These are phyloP conservation scores for Spongispora temasekensis DNA, from an alignment of 1,284 basidiomycete species.

Conservation along the genomic window DNA sequence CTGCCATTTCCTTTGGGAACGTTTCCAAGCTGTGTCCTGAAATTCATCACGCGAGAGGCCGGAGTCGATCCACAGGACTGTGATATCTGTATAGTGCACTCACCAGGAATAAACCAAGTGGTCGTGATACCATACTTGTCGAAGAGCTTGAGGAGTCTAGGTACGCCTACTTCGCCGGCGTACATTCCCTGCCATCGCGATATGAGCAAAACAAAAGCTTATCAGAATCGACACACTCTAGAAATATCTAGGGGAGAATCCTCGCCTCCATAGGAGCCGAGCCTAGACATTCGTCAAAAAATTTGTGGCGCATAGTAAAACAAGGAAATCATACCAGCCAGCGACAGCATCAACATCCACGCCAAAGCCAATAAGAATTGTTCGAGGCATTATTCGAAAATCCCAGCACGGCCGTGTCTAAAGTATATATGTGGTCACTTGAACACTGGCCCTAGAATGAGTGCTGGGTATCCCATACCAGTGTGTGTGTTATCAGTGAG, in stretches of 20 bases:
- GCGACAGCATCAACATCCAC: constrained; percentile 68
- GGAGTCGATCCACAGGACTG: background rate
- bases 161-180: constrained; percentile 73
- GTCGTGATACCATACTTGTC: constrained; percentile 70
- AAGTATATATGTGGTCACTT: no score
- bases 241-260: constrained; percentile 68
- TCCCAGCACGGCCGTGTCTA: no score
- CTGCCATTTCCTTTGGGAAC: constrained; percentile 65
- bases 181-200: constrained; percentile 54
- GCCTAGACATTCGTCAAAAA: constrained; percentile 39
- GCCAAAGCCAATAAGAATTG: constrained; percentile 53
- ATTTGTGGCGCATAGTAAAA: no score
- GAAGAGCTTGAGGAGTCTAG: constrained; percentile 70
- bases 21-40: constrained; percentile 72
- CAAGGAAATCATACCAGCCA: constrained; percentile 47
- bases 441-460: no score
- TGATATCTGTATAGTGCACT: background rate
- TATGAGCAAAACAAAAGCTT: background rate
- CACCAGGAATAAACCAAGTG: constrained; percentile 74
- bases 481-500: no score
- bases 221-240: constrained; percentile 30
- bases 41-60: background rate
- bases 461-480: no score
- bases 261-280: constrained; percentile 71
- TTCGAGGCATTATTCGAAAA: constrained; percentile 41